Conservation (phyloP, 768 basidiomycete genomes). For the Leccinum longicurvipes region DNA sequence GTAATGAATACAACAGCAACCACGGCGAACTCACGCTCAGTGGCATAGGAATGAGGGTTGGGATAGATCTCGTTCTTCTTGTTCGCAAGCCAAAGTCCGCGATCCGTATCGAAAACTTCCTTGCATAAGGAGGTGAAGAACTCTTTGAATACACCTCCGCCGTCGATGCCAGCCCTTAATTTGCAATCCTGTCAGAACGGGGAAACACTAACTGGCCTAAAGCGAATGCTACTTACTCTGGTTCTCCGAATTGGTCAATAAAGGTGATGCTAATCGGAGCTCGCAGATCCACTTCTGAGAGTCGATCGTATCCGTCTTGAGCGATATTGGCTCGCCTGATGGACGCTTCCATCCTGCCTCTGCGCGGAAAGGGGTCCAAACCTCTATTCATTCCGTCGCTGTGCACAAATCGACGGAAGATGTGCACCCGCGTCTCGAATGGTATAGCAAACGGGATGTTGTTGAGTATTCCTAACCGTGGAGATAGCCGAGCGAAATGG, state of each 20-base stretch:
- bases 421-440: conserved; percentile 84
- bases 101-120: conserved; percentile 93
- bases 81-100: conserved; percentile 91
- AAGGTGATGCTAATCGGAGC: conserved; percentile 86
- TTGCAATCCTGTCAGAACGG: conserved; percentile 1
- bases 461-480: conserved; percentile 86
- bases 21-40: conserved; percentile 58
- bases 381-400: conserved; percentile 47
- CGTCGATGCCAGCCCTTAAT: conserved; percentile 83
- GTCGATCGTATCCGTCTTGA: conserved; percentile 86
- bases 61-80: conserved; percentile 94
- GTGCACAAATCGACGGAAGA: conserved; percentile 81
- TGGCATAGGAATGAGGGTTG: conserved; percentile 88
- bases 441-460: conserved; percentile 96
- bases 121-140: conserved; percentile 90
- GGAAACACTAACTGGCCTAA: background rate
- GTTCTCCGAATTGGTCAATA: conserved; percentile 82
- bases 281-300: conserved; percentile 77
- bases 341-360: conserved; percentile 23
- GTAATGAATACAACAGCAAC: background rate
- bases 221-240: conserved; percentile 56
- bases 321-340: conserved; percentile 71
- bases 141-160: conserved; percentile 97
- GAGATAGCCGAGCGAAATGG: conserved; percentile 52
- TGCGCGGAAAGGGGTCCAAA: conserved; percentile 13